Conservation (phyloP, 257 asterid genomes). For the Solanum paucissectum region DNA sequence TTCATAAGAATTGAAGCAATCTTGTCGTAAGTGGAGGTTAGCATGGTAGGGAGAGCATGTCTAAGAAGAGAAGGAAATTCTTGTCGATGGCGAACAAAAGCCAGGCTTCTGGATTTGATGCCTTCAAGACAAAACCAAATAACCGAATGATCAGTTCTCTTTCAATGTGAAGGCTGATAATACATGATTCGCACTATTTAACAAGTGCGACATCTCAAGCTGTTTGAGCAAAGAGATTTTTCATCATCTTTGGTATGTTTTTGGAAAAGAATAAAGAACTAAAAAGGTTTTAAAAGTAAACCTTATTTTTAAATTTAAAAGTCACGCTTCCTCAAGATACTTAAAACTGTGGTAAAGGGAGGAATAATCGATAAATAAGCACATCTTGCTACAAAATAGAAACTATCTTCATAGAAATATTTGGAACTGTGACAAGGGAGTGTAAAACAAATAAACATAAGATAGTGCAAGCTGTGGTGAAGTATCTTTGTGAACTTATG, state of each 20-base stretch:
- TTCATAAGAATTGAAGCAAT: neutral
- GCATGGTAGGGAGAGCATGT: neutral
- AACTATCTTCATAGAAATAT: neutral
- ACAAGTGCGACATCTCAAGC: neutral
- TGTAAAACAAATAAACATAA: neutral
- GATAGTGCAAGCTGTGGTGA: neutral
- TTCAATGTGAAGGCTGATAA: neutral
- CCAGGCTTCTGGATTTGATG: neutral
- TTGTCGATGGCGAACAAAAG: neutral
- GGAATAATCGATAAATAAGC: neutral
- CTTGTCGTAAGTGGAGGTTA: neutral
- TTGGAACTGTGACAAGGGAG: neutral
- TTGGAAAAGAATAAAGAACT: neutral
- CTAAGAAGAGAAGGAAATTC: neutral
- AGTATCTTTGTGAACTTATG: neutral
- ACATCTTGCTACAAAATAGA: neutral
- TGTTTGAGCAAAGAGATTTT: neutral
- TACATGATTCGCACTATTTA: neutral
- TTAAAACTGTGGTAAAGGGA: neutral
- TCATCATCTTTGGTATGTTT: neutral
- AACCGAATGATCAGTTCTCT: neutral
- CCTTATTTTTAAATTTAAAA: neutral
- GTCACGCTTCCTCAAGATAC: neutral
- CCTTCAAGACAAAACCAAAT: neutral
- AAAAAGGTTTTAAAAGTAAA: neutral